Evolutionary conservation across 495 filamentous ascomycete species (phyloP).

Genomic region (Durotheca rogersii): DNA sequence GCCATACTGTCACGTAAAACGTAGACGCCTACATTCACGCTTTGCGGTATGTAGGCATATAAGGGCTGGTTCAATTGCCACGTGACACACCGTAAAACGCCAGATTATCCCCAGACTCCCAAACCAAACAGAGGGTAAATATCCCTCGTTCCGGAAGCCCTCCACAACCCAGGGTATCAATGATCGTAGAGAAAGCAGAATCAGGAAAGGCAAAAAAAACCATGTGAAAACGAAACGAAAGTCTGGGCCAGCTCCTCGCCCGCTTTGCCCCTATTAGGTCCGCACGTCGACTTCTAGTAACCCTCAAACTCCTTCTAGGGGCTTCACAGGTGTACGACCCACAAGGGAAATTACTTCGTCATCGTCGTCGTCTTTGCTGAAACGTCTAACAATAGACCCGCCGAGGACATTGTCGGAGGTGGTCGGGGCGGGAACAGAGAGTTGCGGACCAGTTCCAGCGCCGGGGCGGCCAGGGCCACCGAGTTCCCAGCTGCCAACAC

Average conservation of each 20-base stretch:
- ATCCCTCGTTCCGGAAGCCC: not conserved
- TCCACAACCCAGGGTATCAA: slow-evolving; percentile 26
- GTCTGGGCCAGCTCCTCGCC: not conserved
- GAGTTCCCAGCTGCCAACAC: slow-evolving; percentile 47
- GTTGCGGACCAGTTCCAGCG: not conserved
- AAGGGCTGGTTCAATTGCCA: no score
- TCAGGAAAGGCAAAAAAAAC: not conserved
- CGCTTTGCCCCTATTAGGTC: not conserved
- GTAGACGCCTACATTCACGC: no score
- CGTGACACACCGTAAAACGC: no score
- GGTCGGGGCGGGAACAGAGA: slow-evolving; percentile 5
- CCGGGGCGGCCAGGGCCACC: not conserved
- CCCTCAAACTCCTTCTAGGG: slow-evolving; percentile 17
- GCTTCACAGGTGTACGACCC: slow-evolving; percentile 9
- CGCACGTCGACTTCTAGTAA: not conserved
- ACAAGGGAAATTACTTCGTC: slow-evolving; percentile 8
- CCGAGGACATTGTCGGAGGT: slow-evolving; percentile 7
- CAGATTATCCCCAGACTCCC: not conserved
- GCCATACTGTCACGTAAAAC: no score
- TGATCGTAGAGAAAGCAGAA: slow-evolving; percentile 24
- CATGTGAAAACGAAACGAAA: not conserved
- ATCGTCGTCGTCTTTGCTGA: slow-evolving; percentile 6
- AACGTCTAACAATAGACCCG: slow-evolving; percentile 7
- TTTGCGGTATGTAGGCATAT: no score
- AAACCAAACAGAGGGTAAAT: not conserved